A percentile compares a stretch with the other conserved stretches of the same genome.
Conservation (phyloP, 345 rosid species). For the Camelina hispida region DNA sequence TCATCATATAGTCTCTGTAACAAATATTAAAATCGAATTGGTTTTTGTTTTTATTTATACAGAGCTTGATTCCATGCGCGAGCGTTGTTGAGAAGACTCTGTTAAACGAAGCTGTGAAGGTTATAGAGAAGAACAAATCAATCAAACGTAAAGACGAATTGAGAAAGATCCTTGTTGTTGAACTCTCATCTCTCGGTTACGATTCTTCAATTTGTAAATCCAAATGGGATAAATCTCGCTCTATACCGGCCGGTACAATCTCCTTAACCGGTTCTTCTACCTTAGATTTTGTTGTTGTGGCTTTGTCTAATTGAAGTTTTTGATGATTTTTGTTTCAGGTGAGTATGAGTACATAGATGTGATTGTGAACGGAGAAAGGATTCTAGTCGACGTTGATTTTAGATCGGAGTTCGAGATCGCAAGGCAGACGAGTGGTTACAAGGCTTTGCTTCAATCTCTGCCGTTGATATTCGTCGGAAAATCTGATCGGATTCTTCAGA, state of each 20-base stretch:
- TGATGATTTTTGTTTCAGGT: constrained; percentile 49
- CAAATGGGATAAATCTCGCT: constrained; percentile 76
- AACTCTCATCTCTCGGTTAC: constrained; percentile 64
- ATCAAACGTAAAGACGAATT: constrained; percentile 67
- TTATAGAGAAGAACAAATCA: constrained; percentile 72
- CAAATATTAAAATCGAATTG: neutral
- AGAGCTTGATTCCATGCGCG: constrained; percentile 76
- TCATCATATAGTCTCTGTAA: neutral
- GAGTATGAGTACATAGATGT: constrained; percentile 90
- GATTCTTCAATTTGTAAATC: constrained; percentile 83
- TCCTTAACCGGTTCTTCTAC: constrained; percentile 9
- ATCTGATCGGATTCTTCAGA: constrained; percentile 73
- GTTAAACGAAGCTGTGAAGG: constrained; percentile 65
- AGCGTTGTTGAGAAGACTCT: constrained; percentile 70
- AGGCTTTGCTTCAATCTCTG: constrained; percentile 65
- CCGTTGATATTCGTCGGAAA: constrained; percentile 87
- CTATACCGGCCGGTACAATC: constrained; percentile 72
- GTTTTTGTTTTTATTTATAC: constrained; percentile 12
- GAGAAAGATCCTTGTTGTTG: constrained; percentile 62
- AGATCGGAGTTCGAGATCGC: constrained; percentile 94
- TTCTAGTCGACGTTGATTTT: constrained; percentile 81
- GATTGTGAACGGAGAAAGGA: constrained; percentile 62
- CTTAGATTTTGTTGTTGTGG: neutral
- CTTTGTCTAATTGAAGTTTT: neutral
- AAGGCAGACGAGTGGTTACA: constrained; percentile 71